Evolutionary conservation across 345 rosid species (phyloP), one percentile per base, ranked within the genome.

Genomic region (Adansonia digitata): DNA sequence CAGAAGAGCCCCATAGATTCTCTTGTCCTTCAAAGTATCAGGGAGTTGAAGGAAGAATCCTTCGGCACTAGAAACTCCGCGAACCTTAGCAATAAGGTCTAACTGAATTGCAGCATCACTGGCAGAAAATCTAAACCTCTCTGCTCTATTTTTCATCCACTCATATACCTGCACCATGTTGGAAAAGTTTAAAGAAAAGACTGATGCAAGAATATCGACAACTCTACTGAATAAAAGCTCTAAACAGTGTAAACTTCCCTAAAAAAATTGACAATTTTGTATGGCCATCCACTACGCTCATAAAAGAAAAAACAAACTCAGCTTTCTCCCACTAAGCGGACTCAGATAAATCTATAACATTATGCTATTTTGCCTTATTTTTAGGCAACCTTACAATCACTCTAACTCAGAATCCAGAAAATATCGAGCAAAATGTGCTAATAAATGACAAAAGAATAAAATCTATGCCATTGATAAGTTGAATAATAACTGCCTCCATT

Each of bases 101-200:
- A 95, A 85, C 75, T 92, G 96, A 79, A 95, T 91, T 1, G 99
- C 99, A 76, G 96, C 92, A 81, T 95, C 98, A 79, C 99, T 95
- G 1, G 87, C 85, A 72, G 92, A 84, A 73, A 85, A 67, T 61
- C 86, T 86, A 78, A 84, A 95, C 81, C 93, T 90, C 76, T 90
- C 94, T 65, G 71, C 90, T 77, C 88, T 82, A 68, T 83, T 88
- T 81, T 78, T 89, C 97, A 95, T 95, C 99, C 99, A 95, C 53
- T 95, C 97, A 77, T 86, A 91, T 29, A 92, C 96, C 99, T 89
- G 74, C 27, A 77, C 39, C 27, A 69, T 34, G 26, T 35, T 29
- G 17, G 13, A 57, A 52, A 70, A 40, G 46, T 74, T 15, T n/a
- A 9, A 43, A 73, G 24, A 29, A 35, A 71, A 17, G 56, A 15